Percentiles rank a stretch among this genome's conserved stretches.
Evolutionary conservation across 2,329 filamentous ascomycete genomes (phyloP).

Genomic region (Cadophora malorum): DNA sequence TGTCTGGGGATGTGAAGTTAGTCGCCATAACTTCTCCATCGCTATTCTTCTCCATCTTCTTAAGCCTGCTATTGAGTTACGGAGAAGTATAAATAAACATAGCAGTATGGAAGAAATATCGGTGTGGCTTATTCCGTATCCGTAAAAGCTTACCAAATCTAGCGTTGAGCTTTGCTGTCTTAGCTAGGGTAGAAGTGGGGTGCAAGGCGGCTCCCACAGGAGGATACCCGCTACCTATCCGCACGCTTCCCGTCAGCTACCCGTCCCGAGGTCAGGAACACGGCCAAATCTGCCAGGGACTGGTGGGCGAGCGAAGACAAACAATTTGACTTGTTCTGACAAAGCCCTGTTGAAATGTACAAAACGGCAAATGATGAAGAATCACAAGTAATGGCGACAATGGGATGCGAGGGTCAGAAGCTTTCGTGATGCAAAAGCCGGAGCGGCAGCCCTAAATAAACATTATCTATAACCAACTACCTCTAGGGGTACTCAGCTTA

Average conservation of each 20-base stretch:
- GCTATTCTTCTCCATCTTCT: background rate
- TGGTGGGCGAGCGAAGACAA: too few species aligned
- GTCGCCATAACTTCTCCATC: background rate
- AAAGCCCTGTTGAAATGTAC: background rate
- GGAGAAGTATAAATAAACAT: background rate
- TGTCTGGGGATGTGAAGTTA: background rate
- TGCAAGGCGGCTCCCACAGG: constrained; percentile 1
- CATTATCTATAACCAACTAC: constrained; percentile 31
- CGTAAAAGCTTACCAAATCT: constrained; percentile 12
- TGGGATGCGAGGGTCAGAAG: background rate
- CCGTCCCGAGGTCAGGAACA: background rate
- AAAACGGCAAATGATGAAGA: background rate
- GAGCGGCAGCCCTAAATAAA: background rate
- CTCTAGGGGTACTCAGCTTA: constrained; percentile 35
- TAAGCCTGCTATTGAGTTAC: background rate
- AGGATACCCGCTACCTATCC: too few species aligned
- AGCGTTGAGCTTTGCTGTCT: background rate
- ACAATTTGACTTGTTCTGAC: too few species aligned
- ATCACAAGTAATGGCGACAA: background rate
- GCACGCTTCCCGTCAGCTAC: background rate
- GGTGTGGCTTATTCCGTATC: constrained; percentile 7
- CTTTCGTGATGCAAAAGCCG: background rate
- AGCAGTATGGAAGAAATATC: background rate
- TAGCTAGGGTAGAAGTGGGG: background rate
- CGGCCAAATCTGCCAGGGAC: too few species aligned